Percentiles rank a stretch among this genome's conserved stretches.
Evolutionary conservation across 129 eudicot genomes (phyloP).

Genomic region (Flaveria trinervia): DNA sequence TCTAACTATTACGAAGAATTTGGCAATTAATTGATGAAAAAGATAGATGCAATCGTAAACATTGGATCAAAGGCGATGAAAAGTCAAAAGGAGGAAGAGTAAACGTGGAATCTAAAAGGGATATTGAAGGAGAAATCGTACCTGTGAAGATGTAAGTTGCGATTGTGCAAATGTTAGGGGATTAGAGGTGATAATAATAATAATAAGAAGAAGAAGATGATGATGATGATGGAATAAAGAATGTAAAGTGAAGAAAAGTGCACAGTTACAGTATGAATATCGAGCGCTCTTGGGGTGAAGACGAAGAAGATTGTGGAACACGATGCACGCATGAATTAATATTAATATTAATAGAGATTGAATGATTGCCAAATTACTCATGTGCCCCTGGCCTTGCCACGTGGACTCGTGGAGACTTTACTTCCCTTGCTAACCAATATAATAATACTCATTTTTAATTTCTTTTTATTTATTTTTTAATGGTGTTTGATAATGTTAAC

Average conservation of each 20-base stretch:
- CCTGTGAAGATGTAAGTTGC: slow-evolving; percentile 32
- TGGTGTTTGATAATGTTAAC: too few species aligned
- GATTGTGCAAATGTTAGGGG: not conserved
- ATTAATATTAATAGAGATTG: not conserved
- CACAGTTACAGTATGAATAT: not conserved
- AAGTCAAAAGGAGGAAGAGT: not conserved
- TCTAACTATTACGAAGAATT: too few species aligned
- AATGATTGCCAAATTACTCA: not conserved
- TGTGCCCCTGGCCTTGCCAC: not conserved
- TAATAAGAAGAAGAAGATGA: too few species aligned
- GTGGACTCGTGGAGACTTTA: not conserved
- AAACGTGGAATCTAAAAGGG: not conserved
- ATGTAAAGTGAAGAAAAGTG: slow-evolving; percentile 2
- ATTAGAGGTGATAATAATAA: too few species aligned
- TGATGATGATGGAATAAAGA: not conserved
- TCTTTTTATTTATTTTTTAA: not conserved
- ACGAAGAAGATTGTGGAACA: slow-evolving; percentile 28
- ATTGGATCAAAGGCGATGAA: slow-evolving; percentile 1
- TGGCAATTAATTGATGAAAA: not conserved
- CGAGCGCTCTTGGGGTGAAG: slow-evolving; percentile 20
- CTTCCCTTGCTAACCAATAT: not conserved
- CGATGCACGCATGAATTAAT: not conserved
- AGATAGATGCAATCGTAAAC: slow-evolving; percentile 9
- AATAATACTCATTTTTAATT: too few species aligned
- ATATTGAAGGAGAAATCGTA: slow-evolving; percentile 7